Conservation (phyloP, 192 early-diverging fungal genomes). For the Backusella australiensis region DNA sequence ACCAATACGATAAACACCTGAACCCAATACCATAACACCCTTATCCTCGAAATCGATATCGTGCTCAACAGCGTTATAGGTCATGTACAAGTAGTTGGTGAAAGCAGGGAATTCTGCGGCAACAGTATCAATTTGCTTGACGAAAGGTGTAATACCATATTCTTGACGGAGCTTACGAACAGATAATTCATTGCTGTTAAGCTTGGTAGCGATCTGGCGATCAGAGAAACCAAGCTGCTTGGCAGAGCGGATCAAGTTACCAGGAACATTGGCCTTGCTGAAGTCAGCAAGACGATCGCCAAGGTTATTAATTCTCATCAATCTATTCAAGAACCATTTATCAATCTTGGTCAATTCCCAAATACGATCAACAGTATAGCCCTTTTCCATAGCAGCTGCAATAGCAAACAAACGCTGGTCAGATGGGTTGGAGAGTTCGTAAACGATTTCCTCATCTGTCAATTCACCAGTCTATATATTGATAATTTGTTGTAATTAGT, state of each 20-base stretch:
- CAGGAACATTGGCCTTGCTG: slow-evolving; percentile 59
- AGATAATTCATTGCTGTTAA: slow-evolving; percentile 85
- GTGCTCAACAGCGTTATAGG: slow-evolving; percentile 93
- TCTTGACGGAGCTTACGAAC: slow-evolving; percentile 81
- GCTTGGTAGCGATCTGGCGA: slow-evolving; percentile 69
- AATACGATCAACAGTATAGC: slow-evolving; percentile 91
- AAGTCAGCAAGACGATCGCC: slow-evolving; percentile 68
- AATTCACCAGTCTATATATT: slow-evolving; percentile 37
- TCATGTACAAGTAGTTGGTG: slow-evolving; percentile 99
- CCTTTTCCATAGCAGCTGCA: slow-evolving; percentile 90
- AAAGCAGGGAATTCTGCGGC: slow-evolving; percentile 98
- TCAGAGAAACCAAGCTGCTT: slow-evolving; percentile 99
- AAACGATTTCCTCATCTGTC: slow-evolving; percentile 75
- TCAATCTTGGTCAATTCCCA: slow-evolving; percentile 91
- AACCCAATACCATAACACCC: slow-evolving; percentile 96
- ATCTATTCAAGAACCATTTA: slow-evolving; percentile 97
- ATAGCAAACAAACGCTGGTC: slow-evolving; percentile 96
- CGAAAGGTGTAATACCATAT: slow-evolving; percentile 86
- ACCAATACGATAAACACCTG: slow-evolving; percentile 98
- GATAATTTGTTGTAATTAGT: not conserved
- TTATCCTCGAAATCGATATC: slow-evolving; percentile 92
- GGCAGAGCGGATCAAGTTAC: slow-evolving; percentile 59
- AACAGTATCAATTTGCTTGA: slow-evolving; percentile 98
- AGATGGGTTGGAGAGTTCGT: slow-evolving; percentile 86
- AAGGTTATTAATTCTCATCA: slow-evolving; percentile 83